Conservation (phyloP, 768 basidiomycete species). For the Tephrocybe rancida region DNA sequence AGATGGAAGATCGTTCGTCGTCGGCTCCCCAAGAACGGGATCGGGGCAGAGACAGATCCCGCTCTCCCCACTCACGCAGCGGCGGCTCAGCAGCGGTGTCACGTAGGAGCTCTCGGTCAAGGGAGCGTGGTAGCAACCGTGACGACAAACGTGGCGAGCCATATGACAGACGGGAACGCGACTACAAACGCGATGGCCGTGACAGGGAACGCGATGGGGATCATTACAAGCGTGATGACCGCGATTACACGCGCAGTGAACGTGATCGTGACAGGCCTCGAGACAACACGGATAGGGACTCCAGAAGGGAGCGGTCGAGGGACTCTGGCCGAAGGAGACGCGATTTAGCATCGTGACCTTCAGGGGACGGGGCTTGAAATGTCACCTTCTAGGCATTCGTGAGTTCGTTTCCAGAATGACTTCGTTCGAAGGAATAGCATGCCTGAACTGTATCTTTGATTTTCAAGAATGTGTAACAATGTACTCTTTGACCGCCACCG, state of each 20-base stretch:
- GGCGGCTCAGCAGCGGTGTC: conserved; percentile 45
- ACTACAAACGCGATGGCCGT: conserved; percentile 11
- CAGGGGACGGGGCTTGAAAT: too few relatives aligned
- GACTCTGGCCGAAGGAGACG: conserved; percentile 24
- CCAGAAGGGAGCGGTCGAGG: conserved; percentile 30
- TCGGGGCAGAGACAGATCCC: conserved; percentile 33
- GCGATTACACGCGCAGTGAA: conserved; percentile 1
- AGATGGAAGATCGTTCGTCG: conserved; percentile 40
- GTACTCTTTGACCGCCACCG: background rate
- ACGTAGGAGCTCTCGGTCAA: conserved; percentile 53
- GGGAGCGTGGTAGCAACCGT: conserved; percentile 37
- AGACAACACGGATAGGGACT: conserved; percentile 34
- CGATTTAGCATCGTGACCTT: background rate
- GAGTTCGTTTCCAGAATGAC: background rate
- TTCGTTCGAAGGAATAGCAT: background rate
- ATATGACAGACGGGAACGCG: conserved; percentile 17
- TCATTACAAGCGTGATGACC: conserved; percentile 4
- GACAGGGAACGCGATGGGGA: conserved; percentile 11
- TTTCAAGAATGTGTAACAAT: background rate
- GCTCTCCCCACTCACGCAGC: conserved; percentile 33
- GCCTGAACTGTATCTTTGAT: background rate
- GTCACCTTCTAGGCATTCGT: too few relatives aligned
- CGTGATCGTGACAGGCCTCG: conserved; percentile 27
- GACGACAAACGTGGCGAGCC: conserved; percentile 30
- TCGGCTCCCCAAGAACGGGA: conserved; percentile 19